Base-by-base conservation (phyloP, 1,284 basidiomycete species). In the Ustilago vetiveriae region DNA sequence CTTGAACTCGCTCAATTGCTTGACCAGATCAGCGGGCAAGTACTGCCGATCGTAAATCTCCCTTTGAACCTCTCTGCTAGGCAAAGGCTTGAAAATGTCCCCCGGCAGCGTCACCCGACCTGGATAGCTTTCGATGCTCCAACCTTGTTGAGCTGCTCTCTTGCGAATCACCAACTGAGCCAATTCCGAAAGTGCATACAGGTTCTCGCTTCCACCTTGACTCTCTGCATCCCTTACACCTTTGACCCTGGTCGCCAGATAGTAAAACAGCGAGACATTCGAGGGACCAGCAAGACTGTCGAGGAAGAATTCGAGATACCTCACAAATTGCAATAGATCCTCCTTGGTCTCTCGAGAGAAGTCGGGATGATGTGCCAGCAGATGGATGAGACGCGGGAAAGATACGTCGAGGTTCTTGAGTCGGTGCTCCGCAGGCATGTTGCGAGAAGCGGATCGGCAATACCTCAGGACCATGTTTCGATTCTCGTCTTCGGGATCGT, bases 301-400 rank as follows among this genome's bases (percentile, higher is more conserved):
- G 9, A 97, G 85, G 82, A 92, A 98, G 75, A 96, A 90, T 22
- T 91, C 88, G 63, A 98, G 86, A 82, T 97, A 96, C 16, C 57
- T 40, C 10, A 66, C 40, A 42, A 76, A 73, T 27, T 58, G 33
- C 10, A 35, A 86, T 47, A 78, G 90, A 89, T 89, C 90, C 4
- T 89, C 87, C 69, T 90, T 88, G 64, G 90, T 90, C 39, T 88
- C 85, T 24, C 92, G 81, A 27, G 87, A 51, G 76, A 94, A 93
- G 82, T 98, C 95, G 2, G 95, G 94, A 82, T 98, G 95, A 79
- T 96, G 93, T 0, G 94, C 91, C 2, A 98, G 85, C 0, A 95
- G 82, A 77, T 94, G 91, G 6, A 98, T 85, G 14, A 98, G 83
- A 5, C 94, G 89, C 27, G 94, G 88, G 73, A 98, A 91, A 1